A percentile compares a stretch with the other conserved stretches of the same genome.
phyloP scores from a whole-genome alignment of 352 stramenopile species.

The Saprolegnia parasitica region DNA sequence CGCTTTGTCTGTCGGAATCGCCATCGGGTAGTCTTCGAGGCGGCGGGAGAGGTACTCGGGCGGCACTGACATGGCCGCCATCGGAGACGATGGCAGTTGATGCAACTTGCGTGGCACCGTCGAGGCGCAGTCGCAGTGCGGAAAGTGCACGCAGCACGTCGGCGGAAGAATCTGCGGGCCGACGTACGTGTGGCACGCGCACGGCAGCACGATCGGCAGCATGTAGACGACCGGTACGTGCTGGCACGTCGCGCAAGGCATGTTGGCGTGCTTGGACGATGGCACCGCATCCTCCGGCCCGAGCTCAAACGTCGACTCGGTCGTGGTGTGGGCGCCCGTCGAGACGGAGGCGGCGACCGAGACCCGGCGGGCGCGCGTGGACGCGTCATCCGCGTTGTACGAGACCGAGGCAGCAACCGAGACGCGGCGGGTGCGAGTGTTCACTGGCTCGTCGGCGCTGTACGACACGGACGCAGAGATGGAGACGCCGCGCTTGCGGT shows the following conservation, averaged over 20 bases:
- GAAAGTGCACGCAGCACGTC: neutral
- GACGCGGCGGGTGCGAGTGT: neutral
- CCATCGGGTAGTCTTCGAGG: neutral
- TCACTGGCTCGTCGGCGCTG: neutral
- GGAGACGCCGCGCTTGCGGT: constrained; percentile 6
- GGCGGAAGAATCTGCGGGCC: neutral
- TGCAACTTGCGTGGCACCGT: no score
- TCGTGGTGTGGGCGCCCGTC: no score
- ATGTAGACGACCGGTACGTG: constrained; percentile 4
- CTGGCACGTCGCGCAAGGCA: neutral
- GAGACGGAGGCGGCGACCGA: no score
- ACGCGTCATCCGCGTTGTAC: neutral
- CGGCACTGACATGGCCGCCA: neutral
- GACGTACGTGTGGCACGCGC: neutral
- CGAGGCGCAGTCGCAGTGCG: neutral
- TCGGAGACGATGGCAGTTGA: no score
- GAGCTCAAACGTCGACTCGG: no score
- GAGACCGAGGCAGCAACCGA: neutral
- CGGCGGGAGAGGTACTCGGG: neutral
- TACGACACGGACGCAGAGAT: neutral
- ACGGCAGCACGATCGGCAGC: constrained; percentile 9
- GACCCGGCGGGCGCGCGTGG: no score
- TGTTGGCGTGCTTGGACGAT: neutral
- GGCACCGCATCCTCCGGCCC: no score
- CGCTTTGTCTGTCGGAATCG: neutral